These are phyloP conservation scores for Breynia disticha DNA, from an alignment of 441 rosid genomes.

Conservation along the genomic window DNA sequence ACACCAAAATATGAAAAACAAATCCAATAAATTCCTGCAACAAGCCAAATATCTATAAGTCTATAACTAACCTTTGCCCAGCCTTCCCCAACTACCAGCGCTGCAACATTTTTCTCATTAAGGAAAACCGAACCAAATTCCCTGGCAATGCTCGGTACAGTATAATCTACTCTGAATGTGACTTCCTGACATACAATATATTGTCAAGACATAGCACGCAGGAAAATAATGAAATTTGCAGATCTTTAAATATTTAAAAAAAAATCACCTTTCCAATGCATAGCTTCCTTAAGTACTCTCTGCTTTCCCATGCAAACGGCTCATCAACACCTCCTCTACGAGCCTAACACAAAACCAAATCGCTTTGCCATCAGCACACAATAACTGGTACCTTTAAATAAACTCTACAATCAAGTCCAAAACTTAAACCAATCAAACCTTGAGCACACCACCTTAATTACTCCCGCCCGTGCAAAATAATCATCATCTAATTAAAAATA, in stretches of 20 bases:
- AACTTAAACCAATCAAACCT: no score
- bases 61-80: conserved; percentile 76
- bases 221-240: not conserved
- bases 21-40: conserved; percentile 5
- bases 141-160: conserved; percentile 55
- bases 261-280: conserved; percentile 85
- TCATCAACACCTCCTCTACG: conserved; percentile 86
- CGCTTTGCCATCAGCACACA: not conserved
- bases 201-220: no score
- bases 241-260: no score
- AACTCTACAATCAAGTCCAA: not conserved
- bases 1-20: conserved; percentile 1
- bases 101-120: conserved; percentile 60
- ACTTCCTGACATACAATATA: conserved; percentile 49
- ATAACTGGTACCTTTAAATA: not conserved
- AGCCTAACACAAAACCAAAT: conserved; percentile 37
- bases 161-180: conserved; percentile 75
- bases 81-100: conserved; percentile 57
- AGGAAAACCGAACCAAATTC: conserved; percentile 83
- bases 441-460: no score
- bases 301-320: conserved; percentile 97
- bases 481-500: no score
- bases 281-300: conserved; percentile 85
- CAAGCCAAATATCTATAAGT: conserved; percentile 10
- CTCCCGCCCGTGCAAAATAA: no score